Conservation (phyloP, 495 filamentous ascomycete species). For the Geoglossum glabrum region DNA sequence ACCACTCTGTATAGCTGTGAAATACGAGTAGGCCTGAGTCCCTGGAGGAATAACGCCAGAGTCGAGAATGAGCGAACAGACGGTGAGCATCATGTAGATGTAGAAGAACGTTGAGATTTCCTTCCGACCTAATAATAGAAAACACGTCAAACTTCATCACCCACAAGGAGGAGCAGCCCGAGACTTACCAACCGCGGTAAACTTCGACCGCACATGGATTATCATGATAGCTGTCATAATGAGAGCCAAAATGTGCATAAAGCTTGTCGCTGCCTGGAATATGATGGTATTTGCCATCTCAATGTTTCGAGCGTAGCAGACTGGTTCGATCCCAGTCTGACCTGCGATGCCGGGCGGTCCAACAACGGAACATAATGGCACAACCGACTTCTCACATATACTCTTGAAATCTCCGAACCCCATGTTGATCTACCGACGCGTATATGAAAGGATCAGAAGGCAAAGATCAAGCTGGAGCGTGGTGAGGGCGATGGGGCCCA, state of each 20-base stretch:
- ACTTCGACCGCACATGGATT: slow-evolving; percentile 87
- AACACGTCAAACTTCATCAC: not conserved
- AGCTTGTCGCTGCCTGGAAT: slow-evolving; percentile 79
- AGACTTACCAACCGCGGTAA: slow-evolving; percentile 87
- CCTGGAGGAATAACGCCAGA: slow-evolving; percentile 78
- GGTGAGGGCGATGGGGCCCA: not conserved
- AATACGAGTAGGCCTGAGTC: slow-evolving; percentile 68
- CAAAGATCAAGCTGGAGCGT: not conserved
- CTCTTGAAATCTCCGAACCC: slow-evolving; percentile 74
- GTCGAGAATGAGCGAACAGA: slow-evolving; percentile 78
- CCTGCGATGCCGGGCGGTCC: slow-evolving; percentile 48
- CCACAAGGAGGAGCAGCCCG: not conserved
- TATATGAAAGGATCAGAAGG: not conserved
- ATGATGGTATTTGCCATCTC: slow-evolving; percentile 96
- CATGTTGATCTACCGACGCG: slow-evolving; percentile 27
- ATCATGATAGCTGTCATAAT: slow-evolving; percentile 94
- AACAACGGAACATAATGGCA: slow-evolving; percentile 77
- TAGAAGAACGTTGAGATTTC: slow-evolving; percentile 98
- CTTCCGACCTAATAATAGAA: slow-evolving; percentile 53
- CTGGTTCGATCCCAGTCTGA: slow-evolving; percentile 59
- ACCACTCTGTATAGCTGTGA: slow-evolving; percentile 76
- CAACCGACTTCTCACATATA: slow-evolving; percentile 66
- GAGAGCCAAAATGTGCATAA: slow-evolving; percentile 81
- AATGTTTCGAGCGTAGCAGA: slow-evolving; percentile 87
- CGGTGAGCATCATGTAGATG: slow-evolving; percentile 76